Evolutionary conservation across 176 grass and related monocot genomes (phyloP).

Genomic region (Typha latifolia): DNA sequence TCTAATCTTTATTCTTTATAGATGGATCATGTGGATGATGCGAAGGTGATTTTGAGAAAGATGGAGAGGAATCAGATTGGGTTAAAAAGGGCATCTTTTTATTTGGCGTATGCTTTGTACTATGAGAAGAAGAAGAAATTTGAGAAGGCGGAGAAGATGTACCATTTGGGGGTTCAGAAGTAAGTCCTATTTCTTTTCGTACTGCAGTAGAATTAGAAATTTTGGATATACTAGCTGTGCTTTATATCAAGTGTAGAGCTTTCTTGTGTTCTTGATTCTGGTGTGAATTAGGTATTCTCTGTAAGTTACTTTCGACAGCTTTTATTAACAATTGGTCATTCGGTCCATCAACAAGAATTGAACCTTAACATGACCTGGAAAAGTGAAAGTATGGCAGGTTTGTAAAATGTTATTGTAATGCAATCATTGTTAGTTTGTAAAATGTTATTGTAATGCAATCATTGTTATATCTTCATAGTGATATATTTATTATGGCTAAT

Average conservation of each 20-base stretch:
- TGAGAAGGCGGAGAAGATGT: conserved; percentile 62
- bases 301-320: background rate
- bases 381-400: background rate
- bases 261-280: no score
- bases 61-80: conserved; percentile 78
- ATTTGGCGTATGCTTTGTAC: conserved; percentile 80
- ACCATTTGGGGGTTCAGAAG: conserved; percentile 55
- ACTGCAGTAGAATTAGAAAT: no score
- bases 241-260: no score
- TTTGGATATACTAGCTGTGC: no score
- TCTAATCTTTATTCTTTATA: conserved; percentile 9
- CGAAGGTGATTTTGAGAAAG: conserved; percentile 69
- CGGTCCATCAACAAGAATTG: no score
- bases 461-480: background rate
- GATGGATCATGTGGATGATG: conserved; percentile 91
- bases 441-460: no score
- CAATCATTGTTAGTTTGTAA: background rate
- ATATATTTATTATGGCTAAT: background rate
- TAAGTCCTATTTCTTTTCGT: conserved; percentile 24
- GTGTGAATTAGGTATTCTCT: background rate
- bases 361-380: background rate
- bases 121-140: conserved; percentile 82
- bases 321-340: no score
- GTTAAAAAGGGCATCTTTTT: conserved; percentile 62
- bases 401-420: no score